phyloP scores from a whole-genome alignment of 331 rosid species.

The Erythrophleum ivorense region DNA sequence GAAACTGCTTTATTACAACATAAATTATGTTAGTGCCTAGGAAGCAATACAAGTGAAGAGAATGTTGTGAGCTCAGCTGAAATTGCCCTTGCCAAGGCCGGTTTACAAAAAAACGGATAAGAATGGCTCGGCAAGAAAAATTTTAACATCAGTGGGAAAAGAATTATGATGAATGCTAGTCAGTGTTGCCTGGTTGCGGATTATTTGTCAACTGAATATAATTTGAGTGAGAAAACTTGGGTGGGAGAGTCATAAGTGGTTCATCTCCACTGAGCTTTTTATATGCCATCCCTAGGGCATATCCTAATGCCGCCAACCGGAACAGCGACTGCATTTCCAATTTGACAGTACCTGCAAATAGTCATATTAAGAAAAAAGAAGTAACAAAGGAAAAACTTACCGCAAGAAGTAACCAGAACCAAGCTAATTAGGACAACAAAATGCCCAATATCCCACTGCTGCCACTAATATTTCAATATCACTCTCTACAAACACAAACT shows the following conservation, averaged over 20 bases:
- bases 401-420: neutral
- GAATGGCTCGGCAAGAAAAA: conserved; percentile 22
- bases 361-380: conserved; percentile 5
- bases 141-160: conserved; percentile 30
- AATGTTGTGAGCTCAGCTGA: neutral
- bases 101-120: conserved; percentile 10
- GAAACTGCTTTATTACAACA: neutral
- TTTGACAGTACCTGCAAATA: conserved; percentile 75
- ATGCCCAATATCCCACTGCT: neutral
- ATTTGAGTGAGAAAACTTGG: conserved; percentile 78
- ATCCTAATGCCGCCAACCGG: conserved; percentile 82
- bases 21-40: neutral
- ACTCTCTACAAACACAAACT: conserved; percentile 8
- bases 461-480: neutral
- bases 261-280: conserved; percentile 58
- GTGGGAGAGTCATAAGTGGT: conserved; percentile 70
- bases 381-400: neutral
- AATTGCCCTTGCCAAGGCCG: conserved; percentile 19
- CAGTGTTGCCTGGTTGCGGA: conserved; percentile 34
- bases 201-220: conserved; percentile 54
- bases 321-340: conserved; percentile 91
- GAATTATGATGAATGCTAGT: conserved; percentile 42
- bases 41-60: conserved; percentile 25
- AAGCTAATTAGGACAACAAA: neutral
- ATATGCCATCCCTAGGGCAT: conserved; percentile 73